phyloP scores from a whole-genome alignment of 495 filamentous ascomycete species.

The Neurospora sp. region DNA sequence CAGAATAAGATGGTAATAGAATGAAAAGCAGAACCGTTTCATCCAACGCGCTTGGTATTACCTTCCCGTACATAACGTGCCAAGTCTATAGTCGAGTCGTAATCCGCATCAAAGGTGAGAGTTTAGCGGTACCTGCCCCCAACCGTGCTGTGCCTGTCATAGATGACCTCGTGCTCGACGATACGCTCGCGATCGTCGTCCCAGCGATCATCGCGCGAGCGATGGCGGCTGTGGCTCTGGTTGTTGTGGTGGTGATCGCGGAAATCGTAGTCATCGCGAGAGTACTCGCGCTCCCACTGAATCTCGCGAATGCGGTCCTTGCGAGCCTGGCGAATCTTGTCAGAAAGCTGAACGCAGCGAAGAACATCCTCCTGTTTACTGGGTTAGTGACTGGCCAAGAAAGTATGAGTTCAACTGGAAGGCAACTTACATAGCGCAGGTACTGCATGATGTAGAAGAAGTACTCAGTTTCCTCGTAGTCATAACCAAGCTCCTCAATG shows the following conservation, averaged over 20 bases:
- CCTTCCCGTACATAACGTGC: neutral
- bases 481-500: conserved; percentile 73
- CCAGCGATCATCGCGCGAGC: conserved; percentile 23
- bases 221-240: conserved; percentile 22
- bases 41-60: neutral
- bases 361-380: conserved; percentile 72
- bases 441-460: conserved; percentile 94
- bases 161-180: conserved; percentile 48
- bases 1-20: neutral
- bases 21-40: neutral
- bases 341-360: conserved; percentile 68
- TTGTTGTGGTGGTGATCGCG: conserved; percentile 27
- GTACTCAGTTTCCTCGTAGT: conserved; percentile 80
- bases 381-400: conserved; percentile 1
- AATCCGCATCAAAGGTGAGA: neutral
- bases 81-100: neutral
- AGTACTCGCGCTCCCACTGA: conserved; percentile 60
- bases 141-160: conserved; percentile 27
- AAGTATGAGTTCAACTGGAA: neutral
- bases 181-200: conserved; percentile 50
- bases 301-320: conserved; percentile 71
- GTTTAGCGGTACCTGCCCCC: conserved; percentile 20
- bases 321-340: conserved; percentile 69
- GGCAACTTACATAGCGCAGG: conserved; percentile 64
- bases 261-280: conserved; percentile 54